A percentile compares a stretch with the other conserved stretches of the same genome.
These are phyloP conservation scores for Pichia insulana DNA, from an alignment of 805 yeast genomes.

Conservation along the genomic window DNA sequence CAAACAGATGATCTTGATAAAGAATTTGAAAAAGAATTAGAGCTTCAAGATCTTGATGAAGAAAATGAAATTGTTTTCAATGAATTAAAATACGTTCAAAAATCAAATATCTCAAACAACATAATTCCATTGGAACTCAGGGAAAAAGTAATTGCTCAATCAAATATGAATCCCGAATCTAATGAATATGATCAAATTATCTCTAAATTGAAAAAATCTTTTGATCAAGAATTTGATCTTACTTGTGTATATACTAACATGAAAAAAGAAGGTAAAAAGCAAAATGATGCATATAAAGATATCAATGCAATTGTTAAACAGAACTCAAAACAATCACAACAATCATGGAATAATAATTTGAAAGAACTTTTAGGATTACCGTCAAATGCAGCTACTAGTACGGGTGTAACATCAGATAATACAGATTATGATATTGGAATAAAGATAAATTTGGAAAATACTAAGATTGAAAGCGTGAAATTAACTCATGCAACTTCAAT, in stretches of 20 bases:
- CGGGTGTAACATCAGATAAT: conserved; percentile 1
- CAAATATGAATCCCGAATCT: conserved; percentile 21
- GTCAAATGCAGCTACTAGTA: conserved; percentile 2
- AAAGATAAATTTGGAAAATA: conserved; percentile 24
- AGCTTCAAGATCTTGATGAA: conserved; percentile 44
- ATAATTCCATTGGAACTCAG: conserved; percentile 19
- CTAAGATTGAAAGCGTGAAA: conserved; percentile 39
- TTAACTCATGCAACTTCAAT: conserved; percentile 64
- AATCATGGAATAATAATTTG: conserved; percentile 30
- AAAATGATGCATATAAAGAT: conserved; percentile 35
- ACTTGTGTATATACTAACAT: conserved; percentile 19
- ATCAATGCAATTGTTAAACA: conserved; percentile 40
- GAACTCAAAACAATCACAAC: conserved; percentile 47
- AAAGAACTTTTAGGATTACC: conserved; percentile 10
- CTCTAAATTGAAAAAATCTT: conserved; percentile 13
- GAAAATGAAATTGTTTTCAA: conserved; percentile 42
- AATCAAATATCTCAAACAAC: conserved; percentile 21
- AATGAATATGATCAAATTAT: conserved; percentile 23
- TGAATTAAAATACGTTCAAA: conserved; percentile 31
- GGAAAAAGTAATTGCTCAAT: conserved; percentile 15
- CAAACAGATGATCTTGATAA: conserved; percentile 28
- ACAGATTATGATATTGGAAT: conserved; percentile 19
- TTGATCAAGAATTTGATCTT: conserved; percentile 20
- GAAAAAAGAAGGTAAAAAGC: conserved; percentile 23
- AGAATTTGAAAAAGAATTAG: conserved; percentile 37